Evolutionary conservation across 257 asterid genomes (phyloP), one percentile per base, ranked within the genome.

Genomic region (Ligustrum vulgare): DNA sequence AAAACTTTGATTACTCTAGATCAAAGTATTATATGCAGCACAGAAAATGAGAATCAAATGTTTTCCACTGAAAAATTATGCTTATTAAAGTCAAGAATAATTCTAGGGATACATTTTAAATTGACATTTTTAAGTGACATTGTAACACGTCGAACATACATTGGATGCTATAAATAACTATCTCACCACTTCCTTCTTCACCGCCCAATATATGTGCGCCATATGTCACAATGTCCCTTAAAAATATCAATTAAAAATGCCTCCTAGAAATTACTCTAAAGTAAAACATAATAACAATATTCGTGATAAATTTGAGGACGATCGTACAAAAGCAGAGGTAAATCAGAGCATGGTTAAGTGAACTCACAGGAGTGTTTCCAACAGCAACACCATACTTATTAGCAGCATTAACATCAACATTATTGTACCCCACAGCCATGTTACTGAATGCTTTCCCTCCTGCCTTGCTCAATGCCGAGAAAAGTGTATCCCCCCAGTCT

Each of bases 341-440:
- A 60, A 3, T 60, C 7, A 22, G 4, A 25, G 67, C 16, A 60
- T 9, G 67, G 33, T 22, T 22, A 35, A 60, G 74, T 49, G 64
- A 70, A 83, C 94, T 79, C 77, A 92, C 98, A 25, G 98, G 98
- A 32, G 98, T 94, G 67, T 94, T 94, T 82, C 98, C 98, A 71
- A 94, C 93, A 82, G 97, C 98, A 82, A 94, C 91, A 45, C 98
- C 98, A 45, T 89, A 81, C 78, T 92, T 94, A 23, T 62, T 92
- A 43, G 98, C 98, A 73, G 97, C 97, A 82, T 86, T 78, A 70
- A 91, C 96, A 72, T 94, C 95, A 69, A 94, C 98, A 68, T 94
- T 94, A 86, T 94, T 92, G 81, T 94, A 92, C 32, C 98, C 98
- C 11, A 94, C 98, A 71, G 98, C 98, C 98, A 94, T 92, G 90